Evolutionary conservation across 2,329 filamentous ascomycete species (phyloP).

Genomic region (Beauveria medogensis): DNA sequence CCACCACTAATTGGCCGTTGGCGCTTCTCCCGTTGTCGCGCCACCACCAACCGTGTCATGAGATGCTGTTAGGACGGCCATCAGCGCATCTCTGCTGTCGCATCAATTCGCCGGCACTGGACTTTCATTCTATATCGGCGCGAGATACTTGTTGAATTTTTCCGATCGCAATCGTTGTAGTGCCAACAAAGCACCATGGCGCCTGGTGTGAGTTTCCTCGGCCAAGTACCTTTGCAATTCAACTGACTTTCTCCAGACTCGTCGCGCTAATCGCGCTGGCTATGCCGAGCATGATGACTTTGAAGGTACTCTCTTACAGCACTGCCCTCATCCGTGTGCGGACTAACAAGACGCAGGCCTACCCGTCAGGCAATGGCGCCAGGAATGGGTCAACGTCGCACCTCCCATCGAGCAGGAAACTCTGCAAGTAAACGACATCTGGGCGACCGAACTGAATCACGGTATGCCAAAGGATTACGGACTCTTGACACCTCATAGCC

Average conservation of each 20-base stretch:
- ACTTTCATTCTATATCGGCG: not conserved
- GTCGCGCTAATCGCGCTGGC: slow-evolving; percentile 47
- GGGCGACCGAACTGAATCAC: slow-evolving; percentile 65
- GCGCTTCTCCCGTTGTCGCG: not conserved
- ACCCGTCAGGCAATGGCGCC: slow-evolving; percentile 84
- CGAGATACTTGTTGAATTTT: not conserved
- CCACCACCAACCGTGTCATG: slow-evolving; percentile 11
- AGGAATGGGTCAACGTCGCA: slow-evolving; percentile 59
- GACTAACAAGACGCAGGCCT: slow-evolving; percentile 47
- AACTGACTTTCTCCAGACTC: slow-evolving; percentile 32
- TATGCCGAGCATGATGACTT: slow-evolving; percentile 56
- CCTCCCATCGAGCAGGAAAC: slow-evolving; percentile 58
- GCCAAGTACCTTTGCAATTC: not conserved
- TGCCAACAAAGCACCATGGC: slow-evolving; percentile 9
- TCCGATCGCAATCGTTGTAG: not conserved
- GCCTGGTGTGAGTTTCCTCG: slow-evolving; percentile 6
- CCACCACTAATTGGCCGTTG: not conserved
- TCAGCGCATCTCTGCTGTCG: slow-evolving; percentile 7
- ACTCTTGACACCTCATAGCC: slow-evolving; percentile 68
- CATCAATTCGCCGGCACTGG: slow-evolving; percentile 1
- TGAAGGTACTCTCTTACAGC: slow-evolving; percentile 36
- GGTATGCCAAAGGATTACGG: slow-evolving; percentile 81
- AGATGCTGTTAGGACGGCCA: slow-evolving; percentile 2
- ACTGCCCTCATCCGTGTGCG: not conserved
- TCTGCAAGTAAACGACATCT: slow-evolving; percentile 55